Conservation (phyloP, 2,329 filamentous ascomycete genomes). For the Penicillium sp. region DNA sequence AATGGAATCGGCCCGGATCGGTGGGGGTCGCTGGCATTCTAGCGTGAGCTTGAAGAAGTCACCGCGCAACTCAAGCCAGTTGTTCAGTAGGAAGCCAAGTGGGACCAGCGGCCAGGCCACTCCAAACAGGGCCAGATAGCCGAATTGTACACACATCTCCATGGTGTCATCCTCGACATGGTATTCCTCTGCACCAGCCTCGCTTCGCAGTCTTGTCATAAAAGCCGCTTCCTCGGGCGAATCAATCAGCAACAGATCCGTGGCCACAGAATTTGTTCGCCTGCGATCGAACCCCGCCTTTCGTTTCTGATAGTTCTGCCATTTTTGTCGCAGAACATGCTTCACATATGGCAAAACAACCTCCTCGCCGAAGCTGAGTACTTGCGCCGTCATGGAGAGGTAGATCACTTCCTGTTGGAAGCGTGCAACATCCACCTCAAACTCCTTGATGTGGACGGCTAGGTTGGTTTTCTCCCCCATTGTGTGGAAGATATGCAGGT, state of each 20-base stretch:
- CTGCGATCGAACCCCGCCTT: slow-evolving; percentile 34
- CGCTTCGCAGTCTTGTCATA: slow-evolving; percentile 72
- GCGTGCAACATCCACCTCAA: slow-evolving; percentile 76
- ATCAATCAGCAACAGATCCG: slow-evolving; percentile 57
- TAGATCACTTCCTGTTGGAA: slow-evolving; percentile 92
- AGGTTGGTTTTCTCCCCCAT: slow-evolving; percentile 38
- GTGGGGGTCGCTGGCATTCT: slow-evolving; percentile 82
- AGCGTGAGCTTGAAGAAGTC: slow-evolving; percentile 93
- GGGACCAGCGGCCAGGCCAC: slow-evolving; percentile 93
- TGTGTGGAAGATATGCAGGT: slow-evolving; percentile 75
- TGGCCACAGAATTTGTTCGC: slow-evolving; percentile 34
- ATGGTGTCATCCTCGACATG: slow-evolving; percentile 87
- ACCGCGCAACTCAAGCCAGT: slow-evolving; percentile 90
- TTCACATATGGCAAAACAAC: slow-evolving; percentile 81
- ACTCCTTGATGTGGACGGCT: slow-evolving; percentile 53
- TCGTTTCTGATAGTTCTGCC: slow-evolving; percentile 39
- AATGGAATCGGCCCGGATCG: slow-evolving; percentile 87
- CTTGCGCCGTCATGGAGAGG: slow-evolving; percentile 88
- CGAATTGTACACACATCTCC: slow-evolving; percentile 88
- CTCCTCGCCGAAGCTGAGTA: slow-evolving; percentile 83
- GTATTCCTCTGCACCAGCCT: slow-evolving; percentile 78
- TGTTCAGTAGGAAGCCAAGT: slow-evolving; percentile 85
- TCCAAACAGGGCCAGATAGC: slow-evolving; percentile 86
- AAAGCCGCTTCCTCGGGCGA: slow-evolving; percentile 74
- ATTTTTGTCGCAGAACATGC: slow-evolving; percentile 70